Percentiles rank a stretch among this genome's conserved stretches.
phyloP scores from a whole-genome alignment of 2,329 filamentous ascomycete species.

The Cladorrhinum sp. region DNA sequence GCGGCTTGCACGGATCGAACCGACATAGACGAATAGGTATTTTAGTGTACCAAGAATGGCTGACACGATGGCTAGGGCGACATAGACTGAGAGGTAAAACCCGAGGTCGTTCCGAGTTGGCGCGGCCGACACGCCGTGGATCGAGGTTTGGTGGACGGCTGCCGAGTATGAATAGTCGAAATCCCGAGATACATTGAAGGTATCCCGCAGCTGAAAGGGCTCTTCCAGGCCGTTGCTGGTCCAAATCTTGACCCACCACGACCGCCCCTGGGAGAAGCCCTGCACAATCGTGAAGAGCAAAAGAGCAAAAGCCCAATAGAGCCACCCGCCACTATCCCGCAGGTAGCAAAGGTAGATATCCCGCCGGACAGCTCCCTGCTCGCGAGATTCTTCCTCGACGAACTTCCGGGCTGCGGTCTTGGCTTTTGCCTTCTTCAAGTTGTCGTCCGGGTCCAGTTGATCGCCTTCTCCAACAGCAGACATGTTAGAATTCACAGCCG shows the following conservation, averaged over 20 bases:
- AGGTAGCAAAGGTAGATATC: slow-evolving; percentile 68
- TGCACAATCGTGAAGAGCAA: slow-evolving; percentile 54
- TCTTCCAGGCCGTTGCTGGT: slow-evolving; percentile 46
- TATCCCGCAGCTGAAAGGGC: slow-evolving; percentile 22
- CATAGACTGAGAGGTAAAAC: slow-evolving; percentile 68
- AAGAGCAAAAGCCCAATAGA: slow-evolving; percentile 57
- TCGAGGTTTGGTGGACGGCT: slow-evolving; percentile 44
- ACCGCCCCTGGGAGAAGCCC: slow-evolving; percentile 53
- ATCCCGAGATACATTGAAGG: slow-evolving; percentile 30
- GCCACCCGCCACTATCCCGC: slow-evolving; percentile 60
- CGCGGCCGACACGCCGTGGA: slow-evolving; percentile 37
- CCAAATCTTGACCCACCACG: slow-evolving; percentile 65
- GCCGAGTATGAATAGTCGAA: slow-evolving; percentile 44
- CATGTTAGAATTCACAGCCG: slow-evolving; percentile 53
- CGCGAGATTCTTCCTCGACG: slow-evolving; percentile 68
- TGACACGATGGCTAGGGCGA: slow-evolving; percentile 55
- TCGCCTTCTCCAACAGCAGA: slow-evolving; percentile 31
- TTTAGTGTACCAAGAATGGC: slow-evolving; percentile 59
- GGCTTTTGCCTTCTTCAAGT: slow-evolving; percentile 48
- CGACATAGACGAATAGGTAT: slow-evolving; percentile 61
- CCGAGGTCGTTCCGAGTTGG: slow-evolving; percentile 40
- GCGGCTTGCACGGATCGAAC: slow-evolving; percentile 67
- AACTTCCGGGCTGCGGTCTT: slow-evolving; percentile 65
- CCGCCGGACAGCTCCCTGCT: slow-evolving; percentile 65
- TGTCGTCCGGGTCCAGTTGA: slow-evolving; percentile 37